Percentiles rank a stretch among this genome's conserved stretches.
Conservation (phyloP, 2,329 filamentous ascomycete genomes). For the Trichophyton simii region DNA sequence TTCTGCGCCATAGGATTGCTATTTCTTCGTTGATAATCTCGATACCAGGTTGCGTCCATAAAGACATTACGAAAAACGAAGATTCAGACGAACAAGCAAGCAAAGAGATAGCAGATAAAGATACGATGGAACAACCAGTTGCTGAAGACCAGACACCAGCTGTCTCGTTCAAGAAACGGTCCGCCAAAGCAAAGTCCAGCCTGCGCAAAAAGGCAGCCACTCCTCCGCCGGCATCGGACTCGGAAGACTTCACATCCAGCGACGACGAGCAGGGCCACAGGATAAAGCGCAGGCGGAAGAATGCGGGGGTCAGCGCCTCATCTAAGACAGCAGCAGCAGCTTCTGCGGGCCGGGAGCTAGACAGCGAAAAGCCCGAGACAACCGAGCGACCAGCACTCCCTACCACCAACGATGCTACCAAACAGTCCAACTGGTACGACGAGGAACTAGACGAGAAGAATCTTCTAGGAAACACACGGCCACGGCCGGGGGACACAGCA, state of each 20-base stretch:
- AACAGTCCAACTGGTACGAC: slow-evolving; percentile 79
- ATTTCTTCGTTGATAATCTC: too few relatives aligned
- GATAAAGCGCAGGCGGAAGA: slow-evolving; percentile 67
- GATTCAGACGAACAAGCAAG: too few relatives aligned
- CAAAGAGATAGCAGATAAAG: not conserved
- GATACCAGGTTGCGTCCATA: too few relatives aligned
- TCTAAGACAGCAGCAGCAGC: slow-evolving; percentile 29
- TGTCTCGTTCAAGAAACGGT: slow-evolving; percentile 66
- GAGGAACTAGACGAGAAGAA: slow-evolving; percentile 46
- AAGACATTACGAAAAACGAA: too few relatives aligned
- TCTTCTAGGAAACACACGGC: slow-evolving; percentile 23
- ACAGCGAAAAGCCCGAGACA: slow-evolving; percentile 48
- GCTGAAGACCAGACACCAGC: not conserved
- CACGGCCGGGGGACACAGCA: slow-evolving; percentile 13
- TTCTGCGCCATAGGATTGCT: too few relatives aligned
- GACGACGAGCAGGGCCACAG: slow-evolving; percentile 65
- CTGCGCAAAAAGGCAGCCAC: slow-evolving; percentile 70
- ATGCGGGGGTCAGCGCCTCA: slow-evolving; percentile 54
- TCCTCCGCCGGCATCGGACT: slow-evolving; percentile 50
- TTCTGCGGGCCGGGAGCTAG: slow-evolving; percentile 26
- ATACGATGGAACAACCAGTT: not conserved
- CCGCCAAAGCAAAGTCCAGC: slow-evolving; percentile 61
- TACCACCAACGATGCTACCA: slow-evolving; percentile 66
- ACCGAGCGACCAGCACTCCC: slow-evolving; percentile 33
- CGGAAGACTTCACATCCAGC: slow-evolving; percentile 56